phyloP scores from a whole-genome alignment of 805 yeast genomes.

The Starmerella khaoyaiensis region DNA sequence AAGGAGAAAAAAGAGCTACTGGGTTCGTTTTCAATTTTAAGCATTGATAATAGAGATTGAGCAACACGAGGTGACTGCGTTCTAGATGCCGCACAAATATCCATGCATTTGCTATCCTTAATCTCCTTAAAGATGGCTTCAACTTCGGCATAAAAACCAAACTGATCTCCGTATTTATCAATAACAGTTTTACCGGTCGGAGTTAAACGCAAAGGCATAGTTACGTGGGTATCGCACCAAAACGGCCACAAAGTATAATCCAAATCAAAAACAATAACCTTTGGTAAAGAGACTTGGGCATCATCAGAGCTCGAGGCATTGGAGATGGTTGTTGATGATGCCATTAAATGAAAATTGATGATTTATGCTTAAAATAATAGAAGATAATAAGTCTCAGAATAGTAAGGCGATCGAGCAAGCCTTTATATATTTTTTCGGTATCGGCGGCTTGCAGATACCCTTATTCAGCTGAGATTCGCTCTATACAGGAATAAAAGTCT shows the following conservation, averaged over 20 bases:
- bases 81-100: slow-evolving; percentile 60
- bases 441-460: too few species aligned
- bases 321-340: too few species aligned
- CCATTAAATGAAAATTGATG: too few species aligned
- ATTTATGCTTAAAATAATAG: too few species aligned
- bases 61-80: slow-evolving; percentile 75
- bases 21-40: slow-evolving; percentile 43
- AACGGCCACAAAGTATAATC: slow-evolving; percentile 71
- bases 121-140: slow-evolving; percentile 47
- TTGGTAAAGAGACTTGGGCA: too few species aligned
- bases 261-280: slow-evolving; percentile 59
- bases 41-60: slow-evolving; percentile 40
- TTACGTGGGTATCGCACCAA: slow-evolving; percentile 70
- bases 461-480: too few species aligned
- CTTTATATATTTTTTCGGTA: too few species aligned
- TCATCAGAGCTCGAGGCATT: too few species aligned
- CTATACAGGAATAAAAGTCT: too few species aligned
- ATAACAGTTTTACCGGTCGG: slow-evolving; percentile 30
- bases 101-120: slow-evolving; percentile 33
- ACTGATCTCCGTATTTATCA: slow-evolving; percentile 43
- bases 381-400: too few species aligned
- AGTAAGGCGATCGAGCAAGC: too few species aligned
- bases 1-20: slow-evolving; percentile 39
- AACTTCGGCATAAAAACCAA: slow-evolving; percentile 57
- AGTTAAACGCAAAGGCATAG: slow-evolving; percentile 38